These are phyloP conservation scores for Fraxinus sp. DNA, from an alignment of 305 asterid genomes.

Conservation along the genomic window DNA sequence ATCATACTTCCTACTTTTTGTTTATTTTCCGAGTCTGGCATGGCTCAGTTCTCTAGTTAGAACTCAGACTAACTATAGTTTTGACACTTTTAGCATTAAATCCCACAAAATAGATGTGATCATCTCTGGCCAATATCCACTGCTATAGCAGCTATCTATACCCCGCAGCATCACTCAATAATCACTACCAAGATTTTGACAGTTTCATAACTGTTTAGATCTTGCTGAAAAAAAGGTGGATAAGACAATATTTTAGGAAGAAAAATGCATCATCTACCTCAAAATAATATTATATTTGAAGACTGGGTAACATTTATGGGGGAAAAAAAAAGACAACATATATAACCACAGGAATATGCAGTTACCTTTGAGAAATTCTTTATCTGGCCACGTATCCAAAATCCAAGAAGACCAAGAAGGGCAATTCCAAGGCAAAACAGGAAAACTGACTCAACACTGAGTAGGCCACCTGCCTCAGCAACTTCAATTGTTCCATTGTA, in stretches of 20 bases:
- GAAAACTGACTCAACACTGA: slow-evolving; percentile 94
- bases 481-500: slow-evolving; percentile 95
- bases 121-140: not conserved
- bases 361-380: slow-evolving; percentile 75
- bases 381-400: slow-evolving; percentile 65
- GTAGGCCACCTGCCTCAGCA: slow-evolving; percentile 68
- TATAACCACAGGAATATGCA: not conserved
- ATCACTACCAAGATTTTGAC: not conserved
- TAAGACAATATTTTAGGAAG: not conserved
- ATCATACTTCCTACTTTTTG: not conserved
- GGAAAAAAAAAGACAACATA: not conserved
- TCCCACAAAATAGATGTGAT: not conserved
- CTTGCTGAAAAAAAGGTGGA: not conserved
- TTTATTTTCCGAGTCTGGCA: not conserved
- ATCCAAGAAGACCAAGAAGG: slow-evolving; percentile 56
- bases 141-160: not conserved
- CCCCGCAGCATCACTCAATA: not conserved
- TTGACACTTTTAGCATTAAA: not conserved
- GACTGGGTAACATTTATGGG: not conserved
- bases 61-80: not conserved
- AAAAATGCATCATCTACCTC: not conserved
- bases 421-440: slow-evolving; percentile 77
- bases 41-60: not conserved
- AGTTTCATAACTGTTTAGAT: not conserved
- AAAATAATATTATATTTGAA: not conserved